Conservation (phyloP, 495 filamentous ascomycete species). For the Penicillium flavigenum region DNA sequence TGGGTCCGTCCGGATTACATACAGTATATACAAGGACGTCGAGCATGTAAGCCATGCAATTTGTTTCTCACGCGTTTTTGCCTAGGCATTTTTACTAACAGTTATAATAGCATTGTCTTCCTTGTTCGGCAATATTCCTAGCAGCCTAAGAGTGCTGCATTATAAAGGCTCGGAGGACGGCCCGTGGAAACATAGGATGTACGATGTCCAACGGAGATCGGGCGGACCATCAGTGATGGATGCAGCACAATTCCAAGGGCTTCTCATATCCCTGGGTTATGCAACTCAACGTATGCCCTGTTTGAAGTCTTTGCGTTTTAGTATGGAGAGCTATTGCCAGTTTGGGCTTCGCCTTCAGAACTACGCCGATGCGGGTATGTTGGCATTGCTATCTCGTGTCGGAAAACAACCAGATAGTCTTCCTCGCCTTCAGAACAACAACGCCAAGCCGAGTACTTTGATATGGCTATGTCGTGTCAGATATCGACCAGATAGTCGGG, state of each 20-base stretch:
- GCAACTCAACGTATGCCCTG: neutral
- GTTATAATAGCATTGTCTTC: neutral
- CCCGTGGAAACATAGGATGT: neutral
- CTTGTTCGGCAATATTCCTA: neutral
- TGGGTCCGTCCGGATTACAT: neutral
- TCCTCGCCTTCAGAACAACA: too few species aligned
- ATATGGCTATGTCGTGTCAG: neutral
- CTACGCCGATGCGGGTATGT: too few species aligned
- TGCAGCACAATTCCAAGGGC: neutral
- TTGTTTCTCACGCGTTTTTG: neutral
- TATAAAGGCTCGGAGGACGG: neutral
- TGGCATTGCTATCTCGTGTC: too few species aligned
- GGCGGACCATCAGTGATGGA: neutral
- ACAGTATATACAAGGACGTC: conserved; percentile 1
- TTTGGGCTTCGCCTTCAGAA: neutral
- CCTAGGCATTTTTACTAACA: neutral
- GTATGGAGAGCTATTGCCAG: neutral
- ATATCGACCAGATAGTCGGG: conserved; percentile 1
- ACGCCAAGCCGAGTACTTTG: neutral
- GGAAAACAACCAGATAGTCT: too few species aligned
- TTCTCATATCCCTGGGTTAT: conserved; percentile 1
- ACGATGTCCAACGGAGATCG: neutral
- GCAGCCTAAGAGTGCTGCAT: neutral
- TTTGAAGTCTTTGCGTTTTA: neutral
- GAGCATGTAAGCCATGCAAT: neutral